phyloP scores from a whole-genome alignment of 306 rosid species.

The Pueraria montana region DNA sequence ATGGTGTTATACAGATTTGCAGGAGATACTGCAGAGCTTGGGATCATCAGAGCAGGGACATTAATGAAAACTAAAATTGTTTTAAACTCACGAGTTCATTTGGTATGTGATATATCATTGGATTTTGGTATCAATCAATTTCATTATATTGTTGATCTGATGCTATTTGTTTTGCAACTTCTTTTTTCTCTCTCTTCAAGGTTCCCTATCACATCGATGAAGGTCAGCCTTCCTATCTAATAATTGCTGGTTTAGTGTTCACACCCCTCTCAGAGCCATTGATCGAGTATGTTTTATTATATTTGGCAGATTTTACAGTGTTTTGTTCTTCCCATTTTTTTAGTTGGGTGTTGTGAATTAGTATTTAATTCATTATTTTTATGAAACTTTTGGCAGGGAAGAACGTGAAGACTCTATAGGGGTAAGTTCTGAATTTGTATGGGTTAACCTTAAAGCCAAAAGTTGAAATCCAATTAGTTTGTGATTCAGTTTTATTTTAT shows the following conservation, averaged over 20 bases:
- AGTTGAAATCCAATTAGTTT: conserved; percentile 29
- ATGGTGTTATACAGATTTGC: conserved; percentile 78
- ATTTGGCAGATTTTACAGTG: conserved; percentile 20
- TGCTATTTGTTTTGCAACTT: conserved; percentile 47
- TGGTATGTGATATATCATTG: conserved; percentile 72
- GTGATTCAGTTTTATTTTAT: conserved; percentile 31
- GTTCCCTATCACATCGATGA: conserved; percentile 91
- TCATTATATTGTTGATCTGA: conserved; percentile 45
- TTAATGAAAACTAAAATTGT: conserved; percentile 67
- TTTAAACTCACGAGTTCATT: conserved; percentile 89
- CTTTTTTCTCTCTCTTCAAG: conserved; percentile 52
- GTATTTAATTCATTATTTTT: conserved; percentile 42
- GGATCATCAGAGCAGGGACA: conserved; percentile 85
- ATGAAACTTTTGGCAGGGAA: conserved; percentile 69
- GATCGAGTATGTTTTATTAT: conserved; percentile 78
- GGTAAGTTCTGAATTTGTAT: conserved; percentile 59
- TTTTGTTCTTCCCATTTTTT: background rate
- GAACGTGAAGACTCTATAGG: conserved; percentile 94
- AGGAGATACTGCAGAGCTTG: conserved; percentile 90
- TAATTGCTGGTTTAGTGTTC: conserved; percentile 96
- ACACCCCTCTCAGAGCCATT: conserved; percentile 97
- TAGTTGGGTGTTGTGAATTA: conserved; percentile 28
- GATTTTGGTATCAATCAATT: conserved; percentile 38
- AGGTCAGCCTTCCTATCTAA: conserved; percentile 93
- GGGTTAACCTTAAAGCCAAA: conserved; percentile 31